Conservation (phyloP, 2,329 filamentous ascomycete species). For the Gnomoniopsis smithogilvyi region DNA sequence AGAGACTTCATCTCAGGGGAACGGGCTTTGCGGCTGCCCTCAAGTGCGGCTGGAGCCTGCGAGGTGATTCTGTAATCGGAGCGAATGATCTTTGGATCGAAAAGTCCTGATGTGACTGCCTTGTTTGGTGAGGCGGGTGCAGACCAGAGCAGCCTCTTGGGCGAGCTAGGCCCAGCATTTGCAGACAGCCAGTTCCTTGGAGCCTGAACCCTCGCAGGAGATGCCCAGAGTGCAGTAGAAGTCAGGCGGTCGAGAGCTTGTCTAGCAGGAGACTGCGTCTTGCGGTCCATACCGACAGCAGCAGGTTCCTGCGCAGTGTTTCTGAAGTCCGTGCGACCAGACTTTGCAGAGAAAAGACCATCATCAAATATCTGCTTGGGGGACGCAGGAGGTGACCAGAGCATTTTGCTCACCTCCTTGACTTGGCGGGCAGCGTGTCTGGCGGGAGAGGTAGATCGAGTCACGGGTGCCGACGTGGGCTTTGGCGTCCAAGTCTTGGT, state of each 20-base stretch:
- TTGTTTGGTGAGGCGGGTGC: constrained; percentile 12
- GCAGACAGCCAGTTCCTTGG: constrained; percentile 28
- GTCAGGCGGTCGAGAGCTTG: constrained; percentile 25
- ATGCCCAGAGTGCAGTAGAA: constrained; percentile 26
- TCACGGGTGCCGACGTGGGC: neutral
- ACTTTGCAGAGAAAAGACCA: constrained; percentile 25
- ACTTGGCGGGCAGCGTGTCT: neutral
- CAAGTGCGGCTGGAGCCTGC: constrained; percentile 29
- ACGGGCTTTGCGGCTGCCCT: constrained; percentile 27
- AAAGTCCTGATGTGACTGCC: constrained; percentile 20
- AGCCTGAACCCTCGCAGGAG: neutral
- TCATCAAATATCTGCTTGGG: constrained; percentile 5
- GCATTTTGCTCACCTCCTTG: neutral
- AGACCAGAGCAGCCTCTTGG: constrained; percentile 29
- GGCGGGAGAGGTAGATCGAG: neutral
- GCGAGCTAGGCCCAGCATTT: neutral
- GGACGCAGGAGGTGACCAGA: constrained; percentile 20
- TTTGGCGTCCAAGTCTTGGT: constrained; percentile 9
- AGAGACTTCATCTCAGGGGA: constrained; percentile 23
- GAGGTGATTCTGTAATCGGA: constrained; percentile 27
- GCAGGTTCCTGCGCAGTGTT: constrained; percentile 29
- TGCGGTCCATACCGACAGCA: constrained; percentile 28
- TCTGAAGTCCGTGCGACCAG: constrained; percentile 24
- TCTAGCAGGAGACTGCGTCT: constrained; percentile 22
- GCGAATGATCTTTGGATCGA: constrained; percentile 21